phyloP scores from a whole-genome alignment of 129 eudicot genomes.

The Artemisia tridentata region DNA sequence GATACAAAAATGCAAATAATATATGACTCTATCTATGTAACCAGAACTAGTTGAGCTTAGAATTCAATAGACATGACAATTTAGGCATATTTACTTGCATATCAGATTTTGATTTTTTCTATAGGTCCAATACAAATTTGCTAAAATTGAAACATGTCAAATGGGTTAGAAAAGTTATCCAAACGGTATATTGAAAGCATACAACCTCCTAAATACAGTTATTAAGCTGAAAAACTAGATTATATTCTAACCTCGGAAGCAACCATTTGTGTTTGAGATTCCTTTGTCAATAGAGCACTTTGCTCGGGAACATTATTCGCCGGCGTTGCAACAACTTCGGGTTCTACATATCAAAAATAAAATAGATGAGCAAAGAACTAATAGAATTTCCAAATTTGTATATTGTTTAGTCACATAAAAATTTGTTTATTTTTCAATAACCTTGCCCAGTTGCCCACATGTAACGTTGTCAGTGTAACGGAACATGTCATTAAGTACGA shows the following conservation, averaged over 20 bases:
- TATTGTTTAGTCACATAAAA: background rate
- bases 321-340: constrained; percentile 32
- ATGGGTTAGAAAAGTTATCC: background rate
- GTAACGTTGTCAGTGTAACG: background rate
- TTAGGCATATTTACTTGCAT: no score
- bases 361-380: background rate
- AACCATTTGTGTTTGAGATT: constrained; percentile 46
- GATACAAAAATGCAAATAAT: no score
- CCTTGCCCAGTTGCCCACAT: background rate
- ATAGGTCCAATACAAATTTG: no score
- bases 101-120: no score
- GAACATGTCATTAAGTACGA: background rate
- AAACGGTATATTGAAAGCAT: background rate
- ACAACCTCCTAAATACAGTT: background rate
- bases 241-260: constrained; percentile 26
- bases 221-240: background rate
- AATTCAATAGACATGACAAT: no score
- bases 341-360: constrained; percentile 16
- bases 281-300: constrained; percentile 38
- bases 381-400: background rate
- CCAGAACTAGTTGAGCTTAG: no score
- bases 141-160: background rate
- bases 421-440: background rate
- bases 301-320: constrained; percentile 47
- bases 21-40: no score